phyloP scores from a whole-genome alignment of 306 rosid species.

The Glycine latifolia region DNA sequence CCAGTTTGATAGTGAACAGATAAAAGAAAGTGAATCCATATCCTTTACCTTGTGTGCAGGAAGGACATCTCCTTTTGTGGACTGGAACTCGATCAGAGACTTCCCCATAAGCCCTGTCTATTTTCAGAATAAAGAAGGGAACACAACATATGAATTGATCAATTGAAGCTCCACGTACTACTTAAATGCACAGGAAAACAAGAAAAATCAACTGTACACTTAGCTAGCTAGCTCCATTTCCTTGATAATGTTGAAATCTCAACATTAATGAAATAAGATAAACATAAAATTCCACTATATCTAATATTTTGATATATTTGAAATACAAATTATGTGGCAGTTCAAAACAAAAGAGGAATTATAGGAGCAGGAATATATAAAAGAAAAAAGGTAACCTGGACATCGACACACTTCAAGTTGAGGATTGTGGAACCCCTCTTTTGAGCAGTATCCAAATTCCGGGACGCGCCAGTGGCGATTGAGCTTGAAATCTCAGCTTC shows the following conservation, averaged over 20 bases:
- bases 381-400: conserved; percentile 62
- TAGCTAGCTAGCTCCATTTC: neutral
- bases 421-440: conserved; percentile 89
- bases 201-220: neutral
- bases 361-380: neutral
- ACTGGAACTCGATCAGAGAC: conserved; percentile 85
- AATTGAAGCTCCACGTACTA: conserved; percentile 30
- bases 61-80: conserved; percentile 92
- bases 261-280: conserved; percentile 21
- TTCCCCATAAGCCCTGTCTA: conserved; percentile 98
- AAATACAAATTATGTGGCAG: neutral
- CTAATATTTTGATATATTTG: neutral
- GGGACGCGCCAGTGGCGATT: conserved; percentile 74
- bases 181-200: conserved; percentile 26
- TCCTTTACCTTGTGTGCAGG: conserved; percentile 91
- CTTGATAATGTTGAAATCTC: conserved; percentile 14
- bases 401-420: conserved; percentile 91
- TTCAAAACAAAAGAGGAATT: conserved; percentile 22
- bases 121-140: conserved; percentile 44
- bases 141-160: conserved; percentile 34
- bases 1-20: neutral
- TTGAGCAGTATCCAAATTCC: conserved; percentile 87
- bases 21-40: conserved; percentile 14
- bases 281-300: conserved; percentile 20
- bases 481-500: conserved; percentile 95